Conservation (phyloP, 202 grass and related monocot species). For the Zizania palustris region DNA sequence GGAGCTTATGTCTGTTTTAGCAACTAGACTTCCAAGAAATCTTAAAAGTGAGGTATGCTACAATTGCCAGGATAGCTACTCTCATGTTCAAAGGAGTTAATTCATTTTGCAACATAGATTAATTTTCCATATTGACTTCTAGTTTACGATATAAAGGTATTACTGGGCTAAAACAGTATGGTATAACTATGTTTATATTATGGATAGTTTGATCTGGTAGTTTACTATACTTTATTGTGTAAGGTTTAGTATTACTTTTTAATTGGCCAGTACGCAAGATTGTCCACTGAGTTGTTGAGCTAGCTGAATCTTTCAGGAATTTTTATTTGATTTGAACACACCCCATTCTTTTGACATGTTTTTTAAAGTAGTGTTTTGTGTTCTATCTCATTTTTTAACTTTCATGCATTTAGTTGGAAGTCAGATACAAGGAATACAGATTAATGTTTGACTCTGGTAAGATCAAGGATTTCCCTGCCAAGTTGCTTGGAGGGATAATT, state of each 20-base stretch:
- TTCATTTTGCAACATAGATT: constrained; percentile 22
- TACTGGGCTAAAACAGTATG: constrained; percentile 22
- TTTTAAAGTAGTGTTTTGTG: neutral
- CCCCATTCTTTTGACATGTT: constrained; percentile 4
- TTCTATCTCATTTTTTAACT: constrained; percentile 31
- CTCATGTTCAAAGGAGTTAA: constrained; percentile 26
- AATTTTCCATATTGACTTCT: constrained; percentile 6
- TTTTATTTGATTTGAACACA: constrained; percentile 20
- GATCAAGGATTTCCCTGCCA: constrained; percentile 66
- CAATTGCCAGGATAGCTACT: constrained; percentile 16
- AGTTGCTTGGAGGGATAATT: constrained; percentile 57
- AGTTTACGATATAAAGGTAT: constrained; percentile 19
- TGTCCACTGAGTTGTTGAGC: constrained; percentile 1
- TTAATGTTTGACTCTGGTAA: constrained; percentile 41
- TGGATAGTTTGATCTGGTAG: constrained; percentile 26
- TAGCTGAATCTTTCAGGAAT: constrained; percentile 19
- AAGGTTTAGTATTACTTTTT: neutral
- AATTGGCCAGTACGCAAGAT: neutral
- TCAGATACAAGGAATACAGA: constrained; percentile 60
- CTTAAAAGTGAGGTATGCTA: constrained; percentile 68
- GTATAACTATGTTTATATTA: neutral
- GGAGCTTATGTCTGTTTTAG: constrained; percentile 82
- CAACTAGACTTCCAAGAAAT: constrained; percentile 69
- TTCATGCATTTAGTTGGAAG: constrained; percentile 58
- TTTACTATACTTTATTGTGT: constrained; percentile 11